These are phyloP conservation scores for Coniosporium tulheliwenetii DNA, from an alignment of 2,329 filamentous ascomycete genomes.

Conservation along the genomic window DNA sequence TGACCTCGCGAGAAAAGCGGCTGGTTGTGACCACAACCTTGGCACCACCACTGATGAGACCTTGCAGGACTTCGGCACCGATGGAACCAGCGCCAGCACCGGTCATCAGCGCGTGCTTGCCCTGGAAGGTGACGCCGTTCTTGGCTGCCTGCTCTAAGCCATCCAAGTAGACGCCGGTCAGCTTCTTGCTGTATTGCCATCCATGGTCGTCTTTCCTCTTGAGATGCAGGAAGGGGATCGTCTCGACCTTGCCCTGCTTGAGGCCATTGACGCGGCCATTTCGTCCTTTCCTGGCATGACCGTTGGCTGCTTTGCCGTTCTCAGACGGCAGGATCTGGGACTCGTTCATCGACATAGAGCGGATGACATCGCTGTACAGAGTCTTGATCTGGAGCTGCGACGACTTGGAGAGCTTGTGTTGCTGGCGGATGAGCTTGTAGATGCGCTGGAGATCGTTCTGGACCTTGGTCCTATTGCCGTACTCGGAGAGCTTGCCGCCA, in stretches of 20 bases:
- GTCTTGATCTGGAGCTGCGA: slow-evolving; percentile 94
- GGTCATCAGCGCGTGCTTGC: slow-evolving; percentile 96
- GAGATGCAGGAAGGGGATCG: slow-evolving; percentile 91
- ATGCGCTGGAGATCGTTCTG: slow-evolving; percentile 89
- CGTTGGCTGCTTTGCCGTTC: slow-evolving; percentile 48
- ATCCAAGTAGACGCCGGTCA: slow-evolving; percentile 85
- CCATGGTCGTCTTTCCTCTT: slow-evolving; percentile 88
- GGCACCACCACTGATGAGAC: slow-evolving; percentile 88
- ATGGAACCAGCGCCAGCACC: slow-evolving; percentile 96
- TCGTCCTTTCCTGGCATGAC: slow-evolving; percentile 39
- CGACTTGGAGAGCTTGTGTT: slow-evolving; percentile 93
- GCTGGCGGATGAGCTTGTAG: slow-evolving; percentile 96
- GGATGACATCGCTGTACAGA: slow-evolving; percentile 85
- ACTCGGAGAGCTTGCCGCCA: slow-evolving; percentile 95
- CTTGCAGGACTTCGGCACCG: slow-evolving; percentile 89
- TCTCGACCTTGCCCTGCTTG: slow-evolving; percentile 83
- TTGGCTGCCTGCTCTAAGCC: slow-evolving; percentile 80
- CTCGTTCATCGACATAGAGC: slow-evolving; percentile 94
- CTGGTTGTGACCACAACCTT: slow-evolving; percentile 84
- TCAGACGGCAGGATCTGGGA: slow-evolving; percentile 90
- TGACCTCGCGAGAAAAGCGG: slow-evolving; percentile 91
- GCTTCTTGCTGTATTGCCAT: slow-evolving; percentile 99
- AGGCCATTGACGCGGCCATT: slow-evolving; percentile 36
- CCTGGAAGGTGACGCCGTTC: slow-evolving; percentile 76
- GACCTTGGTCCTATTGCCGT: slow-evolving; percentile 95